Evolutionary conservation across 2,329 filamentous ascomycete genomes (phyloP), one percentile per base, ranked within the genome.

Genomic region (Colletotrichum tofieldiae): DNA sequence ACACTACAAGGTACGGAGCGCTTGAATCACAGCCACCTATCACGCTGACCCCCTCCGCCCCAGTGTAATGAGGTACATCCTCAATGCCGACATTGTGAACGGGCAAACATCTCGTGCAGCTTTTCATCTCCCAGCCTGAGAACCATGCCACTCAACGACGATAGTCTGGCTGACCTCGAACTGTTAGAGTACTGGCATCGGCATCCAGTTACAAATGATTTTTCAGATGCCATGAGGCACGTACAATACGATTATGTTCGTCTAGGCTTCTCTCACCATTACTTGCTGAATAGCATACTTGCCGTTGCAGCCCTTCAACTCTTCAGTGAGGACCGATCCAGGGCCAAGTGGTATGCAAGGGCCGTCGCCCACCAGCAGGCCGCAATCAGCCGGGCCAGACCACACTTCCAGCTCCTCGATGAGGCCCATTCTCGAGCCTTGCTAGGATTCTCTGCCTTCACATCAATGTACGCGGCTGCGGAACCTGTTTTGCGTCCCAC

Each of bases 11-110:
- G 62, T 65, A 56, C 37, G 12, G 35, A 18, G 61, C 14, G 12
- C 35, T 43, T 16, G 7, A n/a, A 32, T 5, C 23, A n/a, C 37
- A 3, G 3, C 45, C 11, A 23, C 20, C 1, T 3, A 4, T 23
- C 6, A 8, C 32, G 37, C 62, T 56, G 35, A 65, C 16, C 29
- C 29, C 29, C 29, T 32, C 29, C 29, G 29, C 29, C 23, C 11
- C 12, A 65, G 62, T 65, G 62, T 49, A 65, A 54, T 20, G 62
- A 65, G 51, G 62, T 65, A n/a, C 62, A 56, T 37, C 62, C 62
- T 16, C 49, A 29, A 45, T 65, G 62, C 16, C 35, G n/a, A n/a
- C 35, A 35, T 6, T 56, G 62, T 39, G 23, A 65, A 18, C 62
- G 51, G 14, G 62, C 51, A 37, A 43, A 54, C 37, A 56, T 43